Conservation (phyloP, 345 rosid genomes). For the Bruguiera parviflora region DNA sequence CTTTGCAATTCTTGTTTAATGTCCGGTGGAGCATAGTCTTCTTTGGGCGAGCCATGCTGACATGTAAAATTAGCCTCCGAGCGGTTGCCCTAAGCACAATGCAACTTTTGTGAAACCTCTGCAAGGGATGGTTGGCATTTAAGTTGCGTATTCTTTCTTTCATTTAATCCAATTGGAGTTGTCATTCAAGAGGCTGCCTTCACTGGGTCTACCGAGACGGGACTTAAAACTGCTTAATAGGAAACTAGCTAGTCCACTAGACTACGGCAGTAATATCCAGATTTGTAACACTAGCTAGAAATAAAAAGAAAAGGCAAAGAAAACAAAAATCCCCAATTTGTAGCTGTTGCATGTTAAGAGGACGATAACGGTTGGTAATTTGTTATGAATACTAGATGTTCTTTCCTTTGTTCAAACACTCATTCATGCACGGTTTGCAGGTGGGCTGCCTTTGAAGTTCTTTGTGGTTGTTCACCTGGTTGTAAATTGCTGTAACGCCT, state of each 20-base stretch:
- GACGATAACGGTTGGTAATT: not conserved
- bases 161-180: not conserved
- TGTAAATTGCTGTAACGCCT: slow-evolving; percentile 35
- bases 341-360: not conserved
- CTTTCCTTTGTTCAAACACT: not conserved
- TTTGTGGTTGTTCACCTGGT: slow-evolving; percentile 18
- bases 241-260: not conserved
- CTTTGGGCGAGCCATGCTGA: not conserved
- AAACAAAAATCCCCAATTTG: not conserved
- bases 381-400: not conserved
- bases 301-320: fast-evolving
- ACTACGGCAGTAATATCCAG: too few relatives aligned
- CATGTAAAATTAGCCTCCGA: not conserved
- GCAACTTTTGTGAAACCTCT: too few relatives aligned
- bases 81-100: too few relatives aligned
- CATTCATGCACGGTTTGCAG: slow-evolving; percentile 23
- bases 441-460: slow-evolving; percentile 23
- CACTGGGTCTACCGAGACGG: not conserved
- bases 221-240: too few relatives aligned
- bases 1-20: not conserved
- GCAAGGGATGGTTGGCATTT: not conserved
- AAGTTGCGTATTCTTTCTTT: too few relatives aligned
- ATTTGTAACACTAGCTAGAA: too few relatives aligned
- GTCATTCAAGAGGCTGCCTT: not conserved
- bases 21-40: not conserved